phyloP scores from a whole-genome alignment of 2,329 filamentous ascomycete genomes.

The Cladosporium sp. region DNA sequence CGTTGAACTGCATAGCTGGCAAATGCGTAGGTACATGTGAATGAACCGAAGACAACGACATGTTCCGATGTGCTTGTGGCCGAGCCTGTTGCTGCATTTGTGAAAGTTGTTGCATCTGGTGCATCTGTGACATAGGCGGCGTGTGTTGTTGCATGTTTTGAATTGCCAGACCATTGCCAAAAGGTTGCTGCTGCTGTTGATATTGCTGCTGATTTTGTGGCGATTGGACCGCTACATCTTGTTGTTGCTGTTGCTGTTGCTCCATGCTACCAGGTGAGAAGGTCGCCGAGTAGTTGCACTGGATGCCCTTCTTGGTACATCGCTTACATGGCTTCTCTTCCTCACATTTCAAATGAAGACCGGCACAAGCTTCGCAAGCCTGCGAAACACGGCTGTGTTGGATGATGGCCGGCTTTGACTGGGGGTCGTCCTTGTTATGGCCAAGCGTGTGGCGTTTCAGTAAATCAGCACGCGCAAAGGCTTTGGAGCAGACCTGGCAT shows the following conservation, averaged over 20 bases:
- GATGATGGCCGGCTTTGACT: constrained; percentile 34
- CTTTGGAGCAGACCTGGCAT: constrained; percentile 50
- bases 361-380: constrained; percentile 56
- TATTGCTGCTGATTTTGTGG: constrained; percentile 21
- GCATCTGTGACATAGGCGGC: constrained; percentile 20
- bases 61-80: constrained; percentile 6
- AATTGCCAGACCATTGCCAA: constrained; percentile 17
- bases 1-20: constrained; percentile 28
- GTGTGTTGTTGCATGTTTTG: constrained; percentile 19
- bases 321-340: constrained; percentile 57
- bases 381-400: constrained; percentile 48
- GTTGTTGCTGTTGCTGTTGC: constrained; percentile 26
- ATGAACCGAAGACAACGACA: constrained; percentile 11
- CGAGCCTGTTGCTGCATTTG: constrained; percentile 27
- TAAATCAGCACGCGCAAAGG: constrained; percentile 52
- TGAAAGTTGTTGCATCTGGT: constrained; percentile 30
- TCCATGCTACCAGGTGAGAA: constrained; percentile 25
- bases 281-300: constrained; percentile 42
- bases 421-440: constrained; percentile 41
- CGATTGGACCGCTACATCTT: constrained; percentile 8
- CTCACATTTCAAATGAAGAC: constrained; percentile 56
- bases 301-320: constrained; percentile 53
- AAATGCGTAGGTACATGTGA: constrained; percentile 21
- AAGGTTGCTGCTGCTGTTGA: constrained; percentile 28
- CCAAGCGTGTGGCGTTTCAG: constrained; percentile 54